phyloP scores from a whole-genome alignment of 1,284 basidiomycete genomes.

The Pseudozyma tsukubaensis region DNA sequence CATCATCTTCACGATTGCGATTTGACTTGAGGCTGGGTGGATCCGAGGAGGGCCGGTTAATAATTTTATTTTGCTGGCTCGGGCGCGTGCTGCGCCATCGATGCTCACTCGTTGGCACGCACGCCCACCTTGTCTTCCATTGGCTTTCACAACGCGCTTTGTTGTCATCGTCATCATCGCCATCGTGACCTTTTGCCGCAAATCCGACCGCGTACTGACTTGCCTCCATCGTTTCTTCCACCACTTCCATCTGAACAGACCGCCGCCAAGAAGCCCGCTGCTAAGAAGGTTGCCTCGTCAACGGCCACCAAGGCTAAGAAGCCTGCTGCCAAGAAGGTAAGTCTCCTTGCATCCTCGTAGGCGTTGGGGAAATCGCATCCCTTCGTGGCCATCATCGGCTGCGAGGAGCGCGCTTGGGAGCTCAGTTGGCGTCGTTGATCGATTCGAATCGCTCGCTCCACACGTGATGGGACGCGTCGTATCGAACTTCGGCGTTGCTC shows the following conservation, averaged over 20 bases:
- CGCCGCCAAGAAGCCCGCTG: slow-evolving; percentile 52
- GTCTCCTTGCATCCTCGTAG: slow-evolving; percentile 14
- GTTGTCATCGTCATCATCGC: slow-evolving; percentile 3
- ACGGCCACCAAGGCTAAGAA: slow-evolving; percentile 64
- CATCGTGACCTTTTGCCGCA: neutral
- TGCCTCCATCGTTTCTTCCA: neutral
- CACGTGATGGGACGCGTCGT: slow-evolving; percentile 12
- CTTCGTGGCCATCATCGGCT: slow-evolving; percentile 6
- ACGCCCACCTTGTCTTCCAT: slow-evolving; percentile 9
- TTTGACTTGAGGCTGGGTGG: slow-evolving; percentile 4
- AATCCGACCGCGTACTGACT: neutral
- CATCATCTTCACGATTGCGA: slow-evolving; percentile 7
- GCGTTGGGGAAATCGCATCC: slow-evolving; percentile 14
- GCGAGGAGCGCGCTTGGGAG: slow-evolving; percentile 3
- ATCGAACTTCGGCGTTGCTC: neutral
- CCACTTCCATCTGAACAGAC: slow-evolving; percentile 12
- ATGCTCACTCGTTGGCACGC: slow-evolving; percentile 1
- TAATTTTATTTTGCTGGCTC: slow-evolving; percentile 23
- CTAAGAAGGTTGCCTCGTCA: slow-evolving; percentile 56
- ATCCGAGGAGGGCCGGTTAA: slow-evolving; percentile 10
- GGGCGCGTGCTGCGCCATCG: slow-evolving; percentile 24
- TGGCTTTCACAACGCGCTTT: neutral
- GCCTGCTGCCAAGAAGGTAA: slow-evolving; percentile 62
- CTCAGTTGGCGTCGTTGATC: slow-evolving; percentile 8
- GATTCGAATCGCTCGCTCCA: neutral